Conservation (phyloP, 2,329 filamentous ascomycete species). For the Verticillium nonalfalfae region DNA sequence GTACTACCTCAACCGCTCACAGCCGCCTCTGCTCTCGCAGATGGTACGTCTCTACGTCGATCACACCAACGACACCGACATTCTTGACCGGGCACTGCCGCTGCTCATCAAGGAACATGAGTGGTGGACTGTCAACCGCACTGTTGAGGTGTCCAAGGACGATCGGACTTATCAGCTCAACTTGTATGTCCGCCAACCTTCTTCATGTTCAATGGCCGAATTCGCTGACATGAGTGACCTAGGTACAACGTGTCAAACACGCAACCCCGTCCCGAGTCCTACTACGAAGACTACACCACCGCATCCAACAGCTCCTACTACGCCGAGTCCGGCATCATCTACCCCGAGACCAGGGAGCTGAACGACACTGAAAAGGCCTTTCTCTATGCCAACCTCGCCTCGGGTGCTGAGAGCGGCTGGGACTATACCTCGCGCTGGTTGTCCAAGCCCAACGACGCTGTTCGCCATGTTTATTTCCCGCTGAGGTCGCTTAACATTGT, state of each 20-base stretch:
- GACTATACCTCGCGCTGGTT: slow-evolving; percentile 59
- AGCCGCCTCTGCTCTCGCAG: slow-evolving; percentile 58
- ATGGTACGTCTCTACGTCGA: slow-evolving; percentile 62
- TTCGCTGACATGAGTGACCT: neutral
- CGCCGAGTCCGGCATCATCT: slow-evolving; percentile 49
- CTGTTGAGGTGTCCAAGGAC: slow-evolving; percentile 40
- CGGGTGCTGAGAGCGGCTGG: slow-evolving; percentile 60
- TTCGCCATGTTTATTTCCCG: slow-evolving; percentile 56
- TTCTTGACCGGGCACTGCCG: slow-evolving; percentile 55
- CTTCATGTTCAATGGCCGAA: neutral
- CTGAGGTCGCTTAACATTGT: slow-evolving; percentile 55
- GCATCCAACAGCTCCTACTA: slow-evolving; percentile 62
- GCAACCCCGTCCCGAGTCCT: slow-evolving; percentile 62
- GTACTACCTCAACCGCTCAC: slow-evolving; percentile 64
- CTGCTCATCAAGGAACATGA: slow-evolving; percentile 57
- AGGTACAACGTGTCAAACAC: slow-evolving; percentile 57
- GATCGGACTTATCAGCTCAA: slow-evolving; percentile 48
- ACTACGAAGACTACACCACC: slow-evolving; percentile 57
- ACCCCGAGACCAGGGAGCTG: slow-evolving; percentile 42
- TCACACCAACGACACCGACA: slow-evolving; percentile 55
- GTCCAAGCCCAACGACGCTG: slow-evolving; percentile 48
- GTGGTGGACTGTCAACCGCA: slow-evolving; percentile 57
- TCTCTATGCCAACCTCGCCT: slow-evolving; percentile 57
- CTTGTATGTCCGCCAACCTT: slow-evolving; percentile 28
- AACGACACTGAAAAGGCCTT: slow-evolving; percentile 43